Conservation (phyloP, 1,284 basidiomycete genomes). For the Fomes fomentarius region DNA sequence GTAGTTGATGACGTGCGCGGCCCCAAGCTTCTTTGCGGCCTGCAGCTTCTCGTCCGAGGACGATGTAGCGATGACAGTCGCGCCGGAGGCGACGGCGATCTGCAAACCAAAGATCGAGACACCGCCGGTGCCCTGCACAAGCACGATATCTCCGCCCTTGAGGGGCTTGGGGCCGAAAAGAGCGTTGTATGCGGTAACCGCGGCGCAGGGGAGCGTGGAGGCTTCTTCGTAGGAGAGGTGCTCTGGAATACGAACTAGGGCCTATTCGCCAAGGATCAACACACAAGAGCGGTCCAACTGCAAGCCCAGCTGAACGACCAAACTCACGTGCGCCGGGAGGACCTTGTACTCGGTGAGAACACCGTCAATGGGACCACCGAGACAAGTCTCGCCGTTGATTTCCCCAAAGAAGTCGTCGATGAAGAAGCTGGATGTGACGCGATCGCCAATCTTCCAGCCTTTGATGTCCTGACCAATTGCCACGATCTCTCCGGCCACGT, state of each 20-base stretch:
- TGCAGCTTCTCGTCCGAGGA: constrained; percentile 44
- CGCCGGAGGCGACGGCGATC: constrained; percentile 41
- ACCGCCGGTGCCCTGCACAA: constrained; percentile 42
- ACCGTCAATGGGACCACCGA: constrained; percentile 57
- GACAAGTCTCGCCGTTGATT: constrained; percentile 29
- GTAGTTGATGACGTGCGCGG: constrained; percentile 39
- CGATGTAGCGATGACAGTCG: constrained; percentile 43
- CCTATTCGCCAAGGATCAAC: constrained; percentile 11
- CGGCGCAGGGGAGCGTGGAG: constrained; percentile 34
- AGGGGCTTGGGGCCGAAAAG: constrained; percentile 36
- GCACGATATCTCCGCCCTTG: constrained; percentile 33
- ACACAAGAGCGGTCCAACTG: too few relatives aligned
- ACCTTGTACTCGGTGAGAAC: constrained; percentile 57
- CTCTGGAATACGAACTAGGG: constrained; percentile 36
- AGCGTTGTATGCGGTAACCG: constrained; percentile 43
- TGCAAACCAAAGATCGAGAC: constrained; percentile 40
- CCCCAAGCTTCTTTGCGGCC: constrained; percentile 32
- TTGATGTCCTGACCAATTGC: constrained; percentile 54
- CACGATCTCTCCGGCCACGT: constrained; percentile 65
- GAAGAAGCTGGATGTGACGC: constrained; percentile 43
- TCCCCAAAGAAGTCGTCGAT: constrained; percentile 25
- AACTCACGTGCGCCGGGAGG: constrained; percentile 22
- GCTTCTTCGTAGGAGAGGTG: constrained; percentile 41
- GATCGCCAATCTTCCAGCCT: constrained; percentile 47
- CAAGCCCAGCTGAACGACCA: too few relatives aligned